phyloP scores from a whole-genome alignment of 257 asterid species.

The Solanum chaucha region DNA sequence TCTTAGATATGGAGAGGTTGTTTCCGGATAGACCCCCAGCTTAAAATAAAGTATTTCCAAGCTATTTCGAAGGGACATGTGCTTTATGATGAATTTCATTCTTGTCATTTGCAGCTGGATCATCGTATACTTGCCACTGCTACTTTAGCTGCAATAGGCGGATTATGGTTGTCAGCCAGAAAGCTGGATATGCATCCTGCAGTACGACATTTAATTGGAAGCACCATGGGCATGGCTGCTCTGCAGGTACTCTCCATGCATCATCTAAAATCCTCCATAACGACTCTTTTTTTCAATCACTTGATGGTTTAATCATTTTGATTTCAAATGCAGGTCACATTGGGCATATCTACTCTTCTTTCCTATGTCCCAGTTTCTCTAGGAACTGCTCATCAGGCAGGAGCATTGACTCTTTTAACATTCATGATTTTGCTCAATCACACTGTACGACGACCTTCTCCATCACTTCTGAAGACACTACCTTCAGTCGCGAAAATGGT shows the following conservation, averaged over 20 bases:
- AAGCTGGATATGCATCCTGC: slow-evolving; percentile 84
- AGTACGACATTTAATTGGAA: slow-evolving; percentile 48
- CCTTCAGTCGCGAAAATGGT: slow-evolving; percentile 47
- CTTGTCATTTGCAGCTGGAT: slow-evolving; percentile 44
- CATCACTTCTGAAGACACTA: slow-evolving; percentile 57
- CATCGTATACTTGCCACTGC: slow-evolving; percentile 94
- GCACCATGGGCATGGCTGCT: slow-evolving; percentile 80
- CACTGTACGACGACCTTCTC: slow-evolving; percentile 74
- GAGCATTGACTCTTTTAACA: slow-evolving; percentile 82
- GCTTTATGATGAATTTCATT: not conserved
- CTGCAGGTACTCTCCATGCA: slow-evolving; percentile 46
- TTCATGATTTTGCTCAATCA: slow-evolving; percentile 84
- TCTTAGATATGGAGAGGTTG: not conserved
- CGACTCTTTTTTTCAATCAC: not conserved
- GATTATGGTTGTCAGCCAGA: slow-evolving; percentile 65
- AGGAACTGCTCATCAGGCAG: slow-evolving; percentile 93
- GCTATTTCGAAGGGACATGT: not conserved
- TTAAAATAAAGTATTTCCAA: not conserved
- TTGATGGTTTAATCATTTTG: not conserved
- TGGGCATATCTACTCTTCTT: slow-evolving; percentile 77
- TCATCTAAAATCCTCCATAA: not conserved
- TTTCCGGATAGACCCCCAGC: accelerated
- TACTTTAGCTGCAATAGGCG: slow-evolving; percentile 57
- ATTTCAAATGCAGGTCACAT: slow-evolving; percentile 44
- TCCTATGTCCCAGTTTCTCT: slow-evolving; percentile 78